phyloP scores from a whole-genome alignment of 2,329 filamentous ascomycete species.

The Aspergillus candidus region DNA sequence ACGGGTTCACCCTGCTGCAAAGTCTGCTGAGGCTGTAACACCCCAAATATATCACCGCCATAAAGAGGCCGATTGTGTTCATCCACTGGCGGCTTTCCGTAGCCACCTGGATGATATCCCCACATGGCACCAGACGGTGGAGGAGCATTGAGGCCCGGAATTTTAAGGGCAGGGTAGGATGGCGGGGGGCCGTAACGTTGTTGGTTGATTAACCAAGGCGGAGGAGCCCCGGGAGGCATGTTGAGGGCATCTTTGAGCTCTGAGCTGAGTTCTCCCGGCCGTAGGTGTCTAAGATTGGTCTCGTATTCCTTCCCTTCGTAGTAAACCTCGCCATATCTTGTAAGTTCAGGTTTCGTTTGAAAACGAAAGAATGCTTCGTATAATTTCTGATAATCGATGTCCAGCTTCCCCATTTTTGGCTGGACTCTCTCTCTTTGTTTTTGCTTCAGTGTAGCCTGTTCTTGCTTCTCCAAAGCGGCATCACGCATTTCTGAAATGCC shows the following conservation, averaged over 20 bases:
- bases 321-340: constrained; percentile 96
- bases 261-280: constrained; percentile 84
- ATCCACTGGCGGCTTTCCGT: constrained; percentile 91
- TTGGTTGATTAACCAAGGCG: constrained; percentile 95
- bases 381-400: constrained; percentile 97
- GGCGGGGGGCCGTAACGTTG: constrained; percentile 90
- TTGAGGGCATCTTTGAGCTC: constrained; percentile 86
- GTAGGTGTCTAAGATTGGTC: constrained; percentile 83
- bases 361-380: constrained; percentile 98
- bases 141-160: constrained; percentile 88
- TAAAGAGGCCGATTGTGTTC: constrained; percentile 88
- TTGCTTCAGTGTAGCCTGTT: constrained; percentile 84
- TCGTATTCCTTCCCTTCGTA: constrained; percentile 99
- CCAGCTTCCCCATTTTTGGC: constrained; percentile 92
- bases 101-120: constrained; percentile 94
- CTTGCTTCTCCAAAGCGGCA: constrained; percentile 91
- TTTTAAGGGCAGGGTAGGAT: constrained; percentile 90
- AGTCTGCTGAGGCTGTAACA: constrained; percentile 58
- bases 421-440: constrained; percentile 92
- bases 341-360: constrained; percentile 91
- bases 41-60: constrained; percentile 90
- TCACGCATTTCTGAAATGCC: constrained; percentile 98
- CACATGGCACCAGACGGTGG: constrained; percentile 82
- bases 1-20: constrained; percentile 67
- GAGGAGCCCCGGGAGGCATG: constrained; percentile 86